Conservation (phyloP, 2,329 filamentous ascomycete species). For the Fusarium begoniae region DNA sequence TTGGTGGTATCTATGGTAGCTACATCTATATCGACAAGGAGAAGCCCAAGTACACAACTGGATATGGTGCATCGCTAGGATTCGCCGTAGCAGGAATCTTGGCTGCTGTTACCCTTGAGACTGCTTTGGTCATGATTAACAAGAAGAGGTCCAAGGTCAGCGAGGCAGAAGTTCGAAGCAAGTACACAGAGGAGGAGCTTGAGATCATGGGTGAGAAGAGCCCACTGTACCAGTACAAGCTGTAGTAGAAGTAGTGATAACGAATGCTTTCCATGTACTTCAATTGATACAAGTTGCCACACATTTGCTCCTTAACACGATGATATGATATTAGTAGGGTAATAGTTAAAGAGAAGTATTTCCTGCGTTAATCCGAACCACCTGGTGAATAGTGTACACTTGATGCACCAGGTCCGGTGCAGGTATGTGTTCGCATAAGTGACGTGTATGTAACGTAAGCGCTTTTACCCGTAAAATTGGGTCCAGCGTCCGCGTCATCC, state of each 20-base stretch:
- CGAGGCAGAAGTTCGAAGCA: constrained; percentile 39
- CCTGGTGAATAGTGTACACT: too few species aligned
- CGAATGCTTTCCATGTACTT: accelerated
- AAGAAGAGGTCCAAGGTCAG: constrained; percentile 36
- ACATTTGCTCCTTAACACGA: too few species aligned
- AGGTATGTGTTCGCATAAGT: too few species aligned
- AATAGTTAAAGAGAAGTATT: background rate
- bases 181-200: constrained; percentile 45
- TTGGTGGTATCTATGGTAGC: constrained; percentile 39
- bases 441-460: too few species aligned
- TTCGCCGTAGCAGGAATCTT: constrained; percentile 31
- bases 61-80: constrained; percentile 37
- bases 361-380: accelerated
- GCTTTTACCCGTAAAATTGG: too few species aligned
- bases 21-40: constrained; percentile 38
- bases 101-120: constrained; percentile 30
- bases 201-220: constrained; percentile 46
- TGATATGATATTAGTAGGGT: background rate
- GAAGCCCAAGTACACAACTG: constrained; percentile 41
- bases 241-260: background rate
- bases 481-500: too few species aligned
- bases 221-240: constrained; percentile 36
- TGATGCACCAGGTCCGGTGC: too few species aligned
- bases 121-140: constrained; percentile 35
- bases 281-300: background rate